Conservation (phyloP, 306 rosid genomes). For the Pterocarpus macrocarpus region DNA sequence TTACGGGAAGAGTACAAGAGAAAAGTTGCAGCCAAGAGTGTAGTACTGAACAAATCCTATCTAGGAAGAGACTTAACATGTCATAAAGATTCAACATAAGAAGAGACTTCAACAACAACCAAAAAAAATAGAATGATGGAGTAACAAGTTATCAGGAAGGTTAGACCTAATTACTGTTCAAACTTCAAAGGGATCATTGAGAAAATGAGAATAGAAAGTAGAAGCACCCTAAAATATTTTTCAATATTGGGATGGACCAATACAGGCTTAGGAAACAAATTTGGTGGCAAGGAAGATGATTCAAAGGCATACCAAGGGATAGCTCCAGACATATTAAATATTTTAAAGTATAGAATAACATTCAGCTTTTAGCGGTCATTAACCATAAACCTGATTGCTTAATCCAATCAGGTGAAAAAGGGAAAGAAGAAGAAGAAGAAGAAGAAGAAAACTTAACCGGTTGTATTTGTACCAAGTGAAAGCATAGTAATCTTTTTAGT, state of each 20-base stretch:
- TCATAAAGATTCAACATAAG: too few relatives aligned
- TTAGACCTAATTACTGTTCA: background rate
- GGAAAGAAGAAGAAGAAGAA: background rate
- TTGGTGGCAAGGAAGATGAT: background rate
- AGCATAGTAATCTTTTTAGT: background rate
- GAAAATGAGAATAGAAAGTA: background rate
- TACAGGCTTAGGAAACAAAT: too few relatives aligned
- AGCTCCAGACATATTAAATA: background rate
- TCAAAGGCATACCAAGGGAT: constrained; percentile 7
- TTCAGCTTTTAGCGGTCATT: background rate
- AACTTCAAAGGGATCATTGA: background rate
- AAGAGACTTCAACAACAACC: too few relatives aligned
- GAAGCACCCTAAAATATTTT: background rate
- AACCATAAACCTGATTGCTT: constrained; percentile 22
- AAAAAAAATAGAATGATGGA: background rate
- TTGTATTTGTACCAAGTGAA: background rate
- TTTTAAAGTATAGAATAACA: background rate
- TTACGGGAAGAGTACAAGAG: constrained; percentile 8
- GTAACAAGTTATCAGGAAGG: background rate
- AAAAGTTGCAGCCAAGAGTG: background rate
- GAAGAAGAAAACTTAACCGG: background rate
- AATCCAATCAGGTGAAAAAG: background rate
- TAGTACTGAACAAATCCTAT: constrained; percentile 3
- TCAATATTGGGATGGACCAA: constrained; percentile 13
- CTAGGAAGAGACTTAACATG: background rate